Evolutionary conservation across 1,139 yeast species (phyloP), one percentile per base, ranked within the genome.

Genomic region (Kodamaea arcana): DNA sequence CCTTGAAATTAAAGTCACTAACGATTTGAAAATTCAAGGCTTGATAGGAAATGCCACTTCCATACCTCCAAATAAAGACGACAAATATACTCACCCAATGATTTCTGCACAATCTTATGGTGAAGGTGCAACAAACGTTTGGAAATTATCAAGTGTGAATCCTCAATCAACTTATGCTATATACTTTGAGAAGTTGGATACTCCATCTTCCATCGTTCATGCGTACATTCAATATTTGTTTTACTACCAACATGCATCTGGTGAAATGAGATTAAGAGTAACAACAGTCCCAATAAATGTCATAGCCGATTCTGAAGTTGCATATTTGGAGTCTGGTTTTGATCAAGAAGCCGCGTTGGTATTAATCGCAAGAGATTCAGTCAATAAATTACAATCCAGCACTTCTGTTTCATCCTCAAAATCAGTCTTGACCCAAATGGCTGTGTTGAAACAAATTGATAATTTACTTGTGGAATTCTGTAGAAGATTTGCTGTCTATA

Each of bases 401-500:
- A 43, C 44, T n/a, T 36, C 49, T 1, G 41, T 45, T 16, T 44
- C 47, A 6, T 33, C 39, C 3, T 43, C 29, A 24, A 34, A 40
- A 20, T 40, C 46, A 1, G 35, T 30, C 3, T 34, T 37, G 12
- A 45, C 47, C 9, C 42, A 42, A 15, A 32, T 35, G 4, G 41
- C 45, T 2, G 76, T 90, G 15, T 65, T 84, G 40, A 79, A 95
- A 61, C 85, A 94, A 80, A 77, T 88, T 39, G 97, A 92, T 60
- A 79, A 94, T 51, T 75, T 82, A 54, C 69, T 90, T 46, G 83
- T 92, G 45, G 83, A 88, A 45, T 70, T 86, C 47, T 90, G 97
- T 60, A 78, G 83, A 39, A 78, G 88, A 48, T 90, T 85, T 60
- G 96, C 95, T 23, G 94, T 86, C 48, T 92, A 83, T 58, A 74